Evolutionary conservation across 2,329 filamentous ascomycete species (phyloP).

Genomic region (Pestalotiopsis sp.): DNA sequence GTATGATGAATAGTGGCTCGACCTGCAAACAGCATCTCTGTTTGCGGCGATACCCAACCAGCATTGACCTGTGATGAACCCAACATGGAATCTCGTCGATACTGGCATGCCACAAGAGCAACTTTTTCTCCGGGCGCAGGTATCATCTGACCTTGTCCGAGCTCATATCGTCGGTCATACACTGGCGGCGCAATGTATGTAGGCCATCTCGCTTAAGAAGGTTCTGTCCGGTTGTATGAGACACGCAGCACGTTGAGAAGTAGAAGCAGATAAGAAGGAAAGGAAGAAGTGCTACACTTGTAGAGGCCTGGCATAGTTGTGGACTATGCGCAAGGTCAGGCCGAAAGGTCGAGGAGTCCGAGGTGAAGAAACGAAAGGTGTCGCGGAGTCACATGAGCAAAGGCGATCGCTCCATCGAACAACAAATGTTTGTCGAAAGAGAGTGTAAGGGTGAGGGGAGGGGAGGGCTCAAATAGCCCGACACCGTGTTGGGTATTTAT

Average conservation of each 20-base stretch:
- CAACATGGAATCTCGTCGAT: neutral
- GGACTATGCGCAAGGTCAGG: neutral
- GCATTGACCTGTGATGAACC: neutral
- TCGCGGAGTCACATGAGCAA: neutral
- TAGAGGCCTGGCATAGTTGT: neutral
- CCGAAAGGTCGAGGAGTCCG: neutral
- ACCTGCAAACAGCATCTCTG: no score
- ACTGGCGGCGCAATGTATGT: neutral
- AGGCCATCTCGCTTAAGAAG: neutral
- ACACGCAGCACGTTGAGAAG: neutral
- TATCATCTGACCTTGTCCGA: neutral
- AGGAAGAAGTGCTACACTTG: neutral
- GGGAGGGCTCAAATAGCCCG: neutral
- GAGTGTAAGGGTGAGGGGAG: neutral
- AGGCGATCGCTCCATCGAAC: neutral
- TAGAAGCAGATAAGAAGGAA: neutral
- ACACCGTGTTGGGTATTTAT: neutral
- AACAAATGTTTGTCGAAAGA: neutral
- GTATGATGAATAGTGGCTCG: no score
- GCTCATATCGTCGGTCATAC: neutral
- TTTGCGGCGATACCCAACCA: no score
- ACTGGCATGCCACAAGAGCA: neutral
- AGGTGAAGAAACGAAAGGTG: neutral
- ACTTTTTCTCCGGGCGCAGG: neutral
- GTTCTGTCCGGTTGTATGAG: neutral